These are phyloP conservation scores for Pilasporangium apinafurcum DNA, from an alignment of 352 stramenopile genomes.

Conservation along the genomic window DNA sequence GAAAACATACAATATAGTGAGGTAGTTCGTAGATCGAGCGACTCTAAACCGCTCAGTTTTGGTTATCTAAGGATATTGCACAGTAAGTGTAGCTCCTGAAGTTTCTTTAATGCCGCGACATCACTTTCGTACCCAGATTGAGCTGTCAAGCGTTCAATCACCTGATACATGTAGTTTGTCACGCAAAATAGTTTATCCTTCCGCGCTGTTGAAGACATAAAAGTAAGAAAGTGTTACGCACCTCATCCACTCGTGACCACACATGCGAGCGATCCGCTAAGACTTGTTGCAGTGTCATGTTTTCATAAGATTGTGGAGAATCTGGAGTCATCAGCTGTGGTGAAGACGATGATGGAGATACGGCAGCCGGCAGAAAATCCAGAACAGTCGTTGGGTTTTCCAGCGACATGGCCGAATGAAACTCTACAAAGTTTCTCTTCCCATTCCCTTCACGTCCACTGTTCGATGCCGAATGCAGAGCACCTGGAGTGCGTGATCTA, in stretches of 20 bases:
- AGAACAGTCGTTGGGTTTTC: conserved; percentile 22
- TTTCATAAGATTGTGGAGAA: not conserved
- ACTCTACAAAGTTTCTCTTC: conserved; percentile 48
- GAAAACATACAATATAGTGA: not conserved
- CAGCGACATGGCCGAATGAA: conserved; percentile 66
- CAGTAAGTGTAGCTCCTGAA: conserved; percentile 50
- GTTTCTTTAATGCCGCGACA: conserved; percentile 24
- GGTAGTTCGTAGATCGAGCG: not conserved
- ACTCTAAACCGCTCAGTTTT: too few species aligned
- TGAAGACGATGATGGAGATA: not conserved
- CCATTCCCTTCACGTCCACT: too few species aligned
- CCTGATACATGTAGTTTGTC: conserved; percentile 7
- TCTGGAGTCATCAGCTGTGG: not conserved
- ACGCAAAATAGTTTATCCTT: too few species aligned
- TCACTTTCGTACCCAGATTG: conserved; percentile 26
- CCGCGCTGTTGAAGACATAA: not conserved
- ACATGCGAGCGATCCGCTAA: conserved; percentile 15
- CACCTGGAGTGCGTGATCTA: too few species aligned
- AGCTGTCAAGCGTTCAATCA: conserved; percentile 19
- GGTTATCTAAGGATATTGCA: conserved; percentile 53
- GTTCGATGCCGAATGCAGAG: too few species aligned
- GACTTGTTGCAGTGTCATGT: conserved; percentile 12
- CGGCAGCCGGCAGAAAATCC: conserved; percentile 15
- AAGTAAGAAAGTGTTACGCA: not conserved
- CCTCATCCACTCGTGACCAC: conserved; percentile 29